Evolutionary conservation across 2,329 filamentous ascomycete genomes (phyloP).

Genomic region (Hymenoscyphus scutula): DNA sequence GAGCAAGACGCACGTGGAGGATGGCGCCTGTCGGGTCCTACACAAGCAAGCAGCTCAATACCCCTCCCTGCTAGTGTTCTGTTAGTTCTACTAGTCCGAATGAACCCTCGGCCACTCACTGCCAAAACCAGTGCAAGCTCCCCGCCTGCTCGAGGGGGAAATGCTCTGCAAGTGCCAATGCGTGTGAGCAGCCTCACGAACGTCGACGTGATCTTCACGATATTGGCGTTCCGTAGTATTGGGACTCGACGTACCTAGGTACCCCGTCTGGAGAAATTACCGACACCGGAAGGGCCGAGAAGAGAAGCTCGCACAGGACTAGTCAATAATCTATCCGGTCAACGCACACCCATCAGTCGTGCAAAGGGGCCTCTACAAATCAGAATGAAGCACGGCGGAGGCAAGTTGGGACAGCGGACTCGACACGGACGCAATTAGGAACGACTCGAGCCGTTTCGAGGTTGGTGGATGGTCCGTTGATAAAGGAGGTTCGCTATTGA

Average conservation of each 20-base stretch:
- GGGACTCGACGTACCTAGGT: constrained; percentile 16
- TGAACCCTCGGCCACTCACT: background rate
- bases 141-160: background rate
- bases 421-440: constrained; percentile 11
- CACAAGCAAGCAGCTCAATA: background rate
- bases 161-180: constrained; percentile 6
- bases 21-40: background rate
- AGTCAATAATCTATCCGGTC: constrained; percentile 22
- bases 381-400: constrained; percentile 3
- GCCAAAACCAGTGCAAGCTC: constrained; percentile 5
- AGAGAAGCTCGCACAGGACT: constrained; percentile 21
- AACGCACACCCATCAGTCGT: constrained; percentile 18
- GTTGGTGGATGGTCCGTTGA: constrained; percentile 2
- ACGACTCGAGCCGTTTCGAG: constrained; percentile 16
- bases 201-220: constrained; percentile 24
- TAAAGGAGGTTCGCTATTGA: background rate
- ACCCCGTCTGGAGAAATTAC: constrained; percentile 19
- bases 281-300: constrained; percentile 24
- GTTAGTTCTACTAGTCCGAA: background rate
- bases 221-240: constrained; percentile 22
- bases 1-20: constrained; percentile 1
- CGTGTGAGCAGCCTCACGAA: background rate
- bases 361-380: constrained; percentile 14
- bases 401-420: constrained; percentile 9
- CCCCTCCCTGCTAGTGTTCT: background rate